A percentile compares a stretch with the other conserved stretches of the same genome.
Evolutionary conservation across 768 basidiomycete genomes (phyloP).

Genomic region (Lyophyllum semitale): DNA sequence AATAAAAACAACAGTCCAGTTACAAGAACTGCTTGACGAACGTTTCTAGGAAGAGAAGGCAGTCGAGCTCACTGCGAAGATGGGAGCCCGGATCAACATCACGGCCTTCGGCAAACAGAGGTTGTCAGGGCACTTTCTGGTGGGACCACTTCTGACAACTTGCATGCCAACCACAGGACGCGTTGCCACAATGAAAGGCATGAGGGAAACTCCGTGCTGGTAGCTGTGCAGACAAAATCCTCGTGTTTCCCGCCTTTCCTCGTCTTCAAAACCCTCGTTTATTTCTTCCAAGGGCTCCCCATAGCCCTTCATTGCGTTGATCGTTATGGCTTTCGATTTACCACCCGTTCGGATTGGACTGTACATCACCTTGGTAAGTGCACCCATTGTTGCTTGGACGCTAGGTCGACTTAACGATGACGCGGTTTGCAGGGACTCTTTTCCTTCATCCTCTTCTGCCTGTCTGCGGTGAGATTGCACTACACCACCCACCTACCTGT

Average conservation of each 20-base stretch:
- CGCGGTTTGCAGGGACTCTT: conserved; percentile 31
- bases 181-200: conserved; percentile 6
- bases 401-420: neutral
- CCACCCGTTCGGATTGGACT: conserved; percentile 23
- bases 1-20: too few species aligned
- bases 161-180: conserved; percentile 3
- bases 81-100: too few species aligned
- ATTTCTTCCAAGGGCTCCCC: conserved; percentile 3
- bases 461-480: conserved; percentile 57
- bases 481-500: conserved; percentile 57
- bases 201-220: conserved; percentile 13
- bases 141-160: conserved; percentile 1
- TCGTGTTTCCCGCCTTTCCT: conserved; percentile 8
- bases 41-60: too few species aligned
- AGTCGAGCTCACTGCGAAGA: too few species aligned
- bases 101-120: conserved; percentile 3
- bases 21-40: too few species aligned
- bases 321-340: conserved; percentile 23
- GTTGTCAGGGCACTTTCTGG: conserved; percentile 10
- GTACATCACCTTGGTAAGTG: conserved; percentile 19
- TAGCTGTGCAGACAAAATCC: conserved; percentile 1
- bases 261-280: conserved; percentile 1
- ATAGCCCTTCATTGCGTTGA: conserved; percentile 6
- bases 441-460: conserved; percentile 39
- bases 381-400: neutral